These are phyloP conservation scores for Gloeopeniophorella convolvens DNA, from an alignment of 768 basidiomycete species.

Conservation along the genomic window DNA sequence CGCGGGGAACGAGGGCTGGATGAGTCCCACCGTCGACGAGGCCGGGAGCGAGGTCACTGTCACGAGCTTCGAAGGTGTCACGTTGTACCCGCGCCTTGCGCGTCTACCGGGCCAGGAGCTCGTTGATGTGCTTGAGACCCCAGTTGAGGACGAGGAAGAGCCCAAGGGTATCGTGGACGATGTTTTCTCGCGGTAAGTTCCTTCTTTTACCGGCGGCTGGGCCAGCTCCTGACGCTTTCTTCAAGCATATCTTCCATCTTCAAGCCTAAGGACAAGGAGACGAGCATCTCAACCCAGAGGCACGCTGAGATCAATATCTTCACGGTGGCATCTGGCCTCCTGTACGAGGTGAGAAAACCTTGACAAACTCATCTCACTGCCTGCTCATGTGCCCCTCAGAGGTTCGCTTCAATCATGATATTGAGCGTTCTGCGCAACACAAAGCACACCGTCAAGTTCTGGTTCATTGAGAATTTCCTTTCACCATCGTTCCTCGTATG, in stretches of 20 bases:
- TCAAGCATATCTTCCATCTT: conserved; percentile 27
- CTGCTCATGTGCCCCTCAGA: conserved; percentile 38
- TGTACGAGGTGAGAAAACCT: conserved; percentile 71
- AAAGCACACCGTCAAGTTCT: conserved; percentile 93
- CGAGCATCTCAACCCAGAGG: conserved; percentile 24
- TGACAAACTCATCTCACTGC: neutral
- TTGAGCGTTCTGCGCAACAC: conserved; percentile 93
- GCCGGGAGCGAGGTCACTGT: conserved; percentile 73
- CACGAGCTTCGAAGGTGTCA: conserved; percentile 86
- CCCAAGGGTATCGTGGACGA: conserved; percentile 39
- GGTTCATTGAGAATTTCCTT: conserved; percentile 99
- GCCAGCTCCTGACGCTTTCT: conserved; percentile 11
- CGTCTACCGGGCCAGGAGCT: conserved; percentile 71
- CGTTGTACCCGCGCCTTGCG: conserved; percentile 73
- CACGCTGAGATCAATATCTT: conserved; percentile 98
- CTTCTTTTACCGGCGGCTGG: neutral
- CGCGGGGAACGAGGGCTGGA: conserved; percentile 85
- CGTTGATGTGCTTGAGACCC: conserved; percentile 67
- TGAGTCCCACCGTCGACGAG: conserved; percentile 61
- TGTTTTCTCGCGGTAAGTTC: conserved; percentile 45
- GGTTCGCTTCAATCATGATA: conserved; percentile 98
- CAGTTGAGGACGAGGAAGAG: conserved; percentile 26
- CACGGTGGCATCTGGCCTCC: conserved; percentile 92
- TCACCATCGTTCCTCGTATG: conserved; percentile 92
- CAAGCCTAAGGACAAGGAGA: conserved; percentile 13